A percentile compares a stretch with the other conserved stretches of the same genome.
Conservation (phyloP, 176 grass and related monocot species). For the Triticum aestivum region DNA sequence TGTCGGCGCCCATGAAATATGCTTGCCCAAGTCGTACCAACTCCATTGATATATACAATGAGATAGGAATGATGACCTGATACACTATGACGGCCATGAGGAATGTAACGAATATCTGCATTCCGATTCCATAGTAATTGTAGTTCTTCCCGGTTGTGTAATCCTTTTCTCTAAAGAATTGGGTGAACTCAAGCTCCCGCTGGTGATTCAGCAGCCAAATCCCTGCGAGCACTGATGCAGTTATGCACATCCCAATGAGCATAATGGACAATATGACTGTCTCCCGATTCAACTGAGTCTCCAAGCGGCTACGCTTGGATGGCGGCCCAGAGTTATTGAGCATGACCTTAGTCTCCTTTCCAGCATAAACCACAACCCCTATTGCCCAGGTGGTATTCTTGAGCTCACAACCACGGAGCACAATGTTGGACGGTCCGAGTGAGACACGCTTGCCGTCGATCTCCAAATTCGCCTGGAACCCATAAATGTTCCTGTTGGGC, state of each 20-base stretch:
- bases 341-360: constrained; percentile 93
- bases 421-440: constrained; percentile 70
- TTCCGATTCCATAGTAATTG: constrained; percentile 70
- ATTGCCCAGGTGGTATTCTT: constrained; percentile 80
- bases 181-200: constrained; percentile 47
- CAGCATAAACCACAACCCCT: constrained; percentile 85
- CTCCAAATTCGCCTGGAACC: constrained; percentile 73
- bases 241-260: constrained; percentile 59
- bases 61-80: constrained; percentile 94
- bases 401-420: constrained; percentile 85
- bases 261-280: constrained; percentile 67
- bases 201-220: constrained; percentile 68
- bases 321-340: constrained; percentile 72
- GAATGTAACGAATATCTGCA: constrained; percentile 76
- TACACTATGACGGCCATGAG: constrained; percentile 81
- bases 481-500: constrained; percentile 78
- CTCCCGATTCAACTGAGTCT: constrained; percentile 74
- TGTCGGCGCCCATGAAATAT: constrained; percentile 68
- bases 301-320: constrained; percentile 71
- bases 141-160: constrained; percentile 66
- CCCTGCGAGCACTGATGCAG: constrained; percentile 49
- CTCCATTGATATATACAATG: constrained; percentile 97
- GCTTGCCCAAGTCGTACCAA: constrained; percentile 72
- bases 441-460: constrained; percentile 50
- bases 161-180: constrained; percentile 71